Percentiles rank a stretch among this genome's conserved stretches.
Evolutionary conservation across 148 eudicot genomes (phyloP).

Genomic region (Vaccinium darrowii): DNA sequence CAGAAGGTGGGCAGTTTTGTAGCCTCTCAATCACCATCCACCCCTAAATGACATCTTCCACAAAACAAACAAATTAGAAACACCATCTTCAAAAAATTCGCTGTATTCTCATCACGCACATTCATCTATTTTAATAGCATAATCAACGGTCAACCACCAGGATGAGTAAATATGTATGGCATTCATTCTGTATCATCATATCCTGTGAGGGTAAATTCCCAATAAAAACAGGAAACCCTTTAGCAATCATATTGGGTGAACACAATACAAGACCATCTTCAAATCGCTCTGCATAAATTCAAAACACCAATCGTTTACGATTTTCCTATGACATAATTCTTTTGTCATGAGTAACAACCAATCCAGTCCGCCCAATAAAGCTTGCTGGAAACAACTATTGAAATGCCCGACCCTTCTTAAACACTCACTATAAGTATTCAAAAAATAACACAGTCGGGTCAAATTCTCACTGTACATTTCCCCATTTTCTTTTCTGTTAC

Average conservation of each 20-base stretch:
- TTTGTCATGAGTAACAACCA: background rate
- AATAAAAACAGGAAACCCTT: background rate
- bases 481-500: background rate
- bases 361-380: background rate
- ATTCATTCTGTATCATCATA: background rate
- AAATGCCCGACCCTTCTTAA: background rate
- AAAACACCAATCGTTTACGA: background rate
- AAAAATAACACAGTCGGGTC: background rate
- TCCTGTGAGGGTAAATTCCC: background rate
- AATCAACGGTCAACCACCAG: background rate
- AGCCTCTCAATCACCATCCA: background rate
- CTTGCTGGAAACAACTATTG: background rate
- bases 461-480: background rate
- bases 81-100: background rate
- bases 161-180: background rate
- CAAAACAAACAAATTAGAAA: background rate
- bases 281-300: background rate
- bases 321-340: background rate
- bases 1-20: constrained; percentile 2
- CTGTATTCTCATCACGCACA: background rate
- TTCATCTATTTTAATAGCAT: background rate
- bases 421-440: background rate
- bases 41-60: background rate
- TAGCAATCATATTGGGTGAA: background rate
- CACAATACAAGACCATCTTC: constrained; percentile 3